Percentiles rank a stretch among this genome's conserved stretches.
Conservation (phyloP, 768 basidiomycete genomes). For the Termitomyces sp. region DNA sequence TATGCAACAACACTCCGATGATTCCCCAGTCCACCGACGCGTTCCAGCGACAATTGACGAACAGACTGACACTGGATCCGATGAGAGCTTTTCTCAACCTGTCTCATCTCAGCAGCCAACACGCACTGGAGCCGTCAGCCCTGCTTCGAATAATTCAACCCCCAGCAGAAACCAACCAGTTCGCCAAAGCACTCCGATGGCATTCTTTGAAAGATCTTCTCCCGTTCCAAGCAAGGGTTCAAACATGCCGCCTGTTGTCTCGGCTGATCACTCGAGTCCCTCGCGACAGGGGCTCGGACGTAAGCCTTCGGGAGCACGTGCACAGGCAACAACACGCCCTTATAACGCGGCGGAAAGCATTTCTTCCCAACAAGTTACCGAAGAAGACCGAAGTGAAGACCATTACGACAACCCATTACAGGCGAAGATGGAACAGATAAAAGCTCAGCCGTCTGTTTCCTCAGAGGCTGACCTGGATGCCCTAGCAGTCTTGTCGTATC, state of each 20-base stretch:
- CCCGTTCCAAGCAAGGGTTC: slow-evolving; percentile 10
- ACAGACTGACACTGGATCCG: slow-evolving; percentile 33
- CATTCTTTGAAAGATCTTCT: slow-evolving; percentile 27
- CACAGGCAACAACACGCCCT: slow-evolving; percentile 43
- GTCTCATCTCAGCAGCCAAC: slow-evolving; percentile 1
- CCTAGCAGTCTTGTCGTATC: slow-evolving; percentile 74
- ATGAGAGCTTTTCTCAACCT: slow-evolving; percentile 19
- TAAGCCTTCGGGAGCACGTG: slow-evolving; percentile 85
- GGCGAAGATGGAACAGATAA: slow-evolving; percentile 6
- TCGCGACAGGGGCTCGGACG: slow-evolving; percentile 49
- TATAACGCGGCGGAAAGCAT: slow-evolving; percentile 35
- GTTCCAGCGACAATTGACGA: slow-evolving; percentile 44
- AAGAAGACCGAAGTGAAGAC: slow-evolving; percentile 29
- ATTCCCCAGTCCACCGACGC: slow-evolving; percentile 24
- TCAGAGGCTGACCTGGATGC: slow-evolving; percentile 62
- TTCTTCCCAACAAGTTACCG: slow-evolving; percentile 33
- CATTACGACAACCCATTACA: slow-evolving; percentile 6
- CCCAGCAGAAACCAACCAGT: slow-evolving; percentile 19
- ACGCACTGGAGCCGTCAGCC: slow-evolving; percentile 7
- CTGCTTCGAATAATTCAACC: slow-evolving; percentile 5
- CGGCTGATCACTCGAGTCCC: slow-evolving; percentile 28
- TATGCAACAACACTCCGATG: slow-evolving; percentile 45
- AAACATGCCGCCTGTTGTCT: slow-evolving; percentile 15
- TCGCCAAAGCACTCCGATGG: slow-evolving; percentile 36
- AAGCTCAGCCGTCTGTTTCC: slow-evolving; percentile 14